A percentile compares a stretch with the other conserved stretches of the same genome.
Conservation (phyloP, 2,329 filamentous ascomycete genomes). For the Epichloe uncinata region DNA sequence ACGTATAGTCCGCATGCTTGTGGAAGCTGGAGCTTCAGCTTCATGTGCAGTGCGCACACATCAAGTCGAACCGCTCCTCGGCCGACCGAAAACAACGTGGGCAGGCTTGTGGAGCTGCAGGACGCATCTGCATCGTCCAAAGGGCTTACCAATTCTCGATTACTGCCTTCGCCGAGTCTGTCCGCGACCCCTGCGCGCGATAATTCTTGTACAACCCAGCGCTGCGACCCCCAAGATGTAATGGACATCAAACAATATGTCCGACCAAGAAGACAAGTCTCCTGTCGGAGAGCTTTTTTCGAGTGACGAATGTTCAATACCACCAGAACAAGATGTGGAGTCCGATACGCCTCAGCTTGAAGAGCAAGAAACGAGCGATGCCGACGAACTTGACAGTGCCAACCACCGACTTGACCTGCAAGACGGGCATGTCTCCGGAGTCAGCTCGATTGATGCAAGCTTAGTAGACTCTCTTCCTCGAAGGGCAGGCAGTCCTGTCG, state of each 20-base stretch:
- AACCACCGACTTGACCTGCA: conserved; percentile 30
- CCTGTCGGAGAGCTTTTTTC: conserved; percentile 24
- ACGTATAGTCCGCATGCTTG: conserved; percentile 3
- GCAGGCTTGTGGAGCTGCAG: background rate
- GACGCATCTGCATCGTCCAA: background rate
- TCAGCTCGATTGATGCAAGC: conserved; percentile 35
- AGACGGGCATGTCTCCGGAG: conserved; percentile 33
- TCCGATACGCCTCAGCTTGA: conserved; percentile 6
- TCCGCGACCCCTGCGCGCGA: background rate
- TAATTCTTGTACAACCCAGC: background rate
- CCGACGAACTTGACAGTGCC: conserved; percentile 2
- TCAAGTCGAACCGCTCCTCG: background rate
- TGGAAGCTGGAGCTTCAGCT: background rate
- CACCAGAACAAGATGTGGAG: conserved; percentile 16
- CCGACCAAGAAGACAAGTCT: conserved; percentile 33
- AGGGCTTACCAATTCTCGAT: background rate
- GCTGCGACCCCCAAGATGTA: conserved; percentile 13
- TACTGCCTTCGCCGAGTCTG: background rate
- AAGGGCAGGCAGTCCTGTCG: conserved; percentile 52
- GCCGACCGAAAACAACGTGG: background rate
- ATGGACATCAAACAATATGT: conserved; percentile 31
- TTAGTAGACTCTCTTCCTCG: conserved; percentile 35
- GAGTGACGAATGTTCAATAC: conserved; percentile 29
- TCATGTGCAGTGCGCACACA: background rate
- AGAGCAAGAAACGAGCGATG: background rate